Evolutionary conservation across 2,329 filamentous ascomycete species (phyloP), one percentile per base, ranked within the genome.

Genomic region (Spiromastix sp.): DNA sequence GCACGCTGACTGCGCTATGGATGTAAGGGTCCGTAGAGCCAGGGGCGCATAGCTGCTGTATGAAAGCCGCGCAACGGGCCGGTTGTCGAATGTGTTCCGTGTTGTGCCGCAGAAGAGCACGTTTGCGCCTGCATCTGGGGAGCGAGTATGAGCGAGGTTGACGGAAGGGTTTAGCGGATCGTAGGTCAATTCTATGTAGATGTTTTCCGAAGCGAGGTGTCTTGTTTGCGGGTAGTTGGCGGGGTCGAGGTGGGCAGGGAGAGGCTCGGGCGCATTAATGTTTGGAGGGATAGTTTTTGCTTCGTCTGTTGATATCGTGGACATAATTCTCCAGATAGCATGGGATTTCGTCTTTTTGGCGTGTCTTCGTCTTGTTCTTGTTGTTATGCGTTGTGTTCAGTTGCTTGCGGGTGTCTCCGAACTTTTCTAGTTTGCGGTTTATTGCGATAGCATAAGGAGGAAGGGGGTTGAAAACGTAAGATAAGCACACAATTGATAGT

Each of bases 41-140:
- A 67, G 52, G 0, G 56, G 54, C 9, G 61, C 56, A 43, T 66
- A 67, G 10, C 55, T 49, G 2, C 59, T 61, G 40, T 67, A 67
- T 36, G 60, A 61, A n/a, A 67, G 55, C 30, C 60, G 61, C 1
- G 57, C 49, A 31, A 67, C 63, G 5, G 58, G 44, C 11, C 56
- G 55, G 42, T 49, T 43, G 31, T 62, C 55, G 42, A 65, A 65
- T 12, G 56, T 60, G 46, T 64, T 49, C 21, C 63, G 56, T 1
- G 63, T 67, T 12, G 63, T 66, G 37, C 63, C 63, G 19, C 65
- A 51, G 47, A 67, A 67, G 30, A 66, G 55, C 3, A 65, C 49
- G 32, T 66, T 67, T 37, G 63, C 63, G 30, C 63, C 63, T 5
- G 61, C 61, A 7, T 51, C 38, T 1, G 62, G 58, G 2, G 63